Conservation (phyloP, 106 monocot genomes). For the Apostasia ramifera region DNA sequence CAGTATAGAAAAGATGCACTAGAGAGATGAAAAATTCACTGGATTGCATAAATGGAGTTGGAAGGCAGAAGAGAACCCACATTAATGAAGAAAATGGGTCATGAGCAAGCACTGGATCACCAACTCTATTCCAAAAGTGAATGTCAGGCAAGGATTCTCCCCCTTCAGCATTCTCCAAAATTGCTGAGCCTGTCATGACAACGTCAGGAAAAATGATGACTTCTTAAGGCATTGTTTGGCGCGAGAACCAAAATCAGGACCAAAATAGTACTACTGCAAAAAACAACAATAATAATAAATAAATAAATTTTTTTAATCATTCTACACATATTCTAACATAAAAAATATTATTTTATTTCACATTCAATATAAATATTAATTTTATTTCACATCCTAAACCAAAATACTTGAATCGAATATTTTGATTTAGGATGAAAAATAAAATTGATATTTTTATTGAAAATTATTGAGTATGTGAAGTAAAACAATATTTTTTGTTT, state of each 20-base stretch:
- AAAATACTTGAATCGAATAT: too few relatives aligned
- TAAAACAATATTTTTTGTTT: too few relatives aligned
- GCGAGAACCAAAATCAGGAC: too few relatives aligned
- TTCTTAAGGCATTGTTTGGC: neutral
- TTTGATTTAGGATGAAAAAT: too few relatives aligned
- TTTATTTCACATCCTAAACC: too few relatives aligned
- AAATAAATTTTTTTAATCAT: too few relatives aligned
- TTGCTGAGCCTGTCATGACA: constrained; percentile 28
- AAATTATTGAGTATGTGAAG: too few relatives aligned
- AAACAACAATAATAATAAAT: neutral
- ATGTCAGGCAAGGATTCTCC: constrained; percentile 41
- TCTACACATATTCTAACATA: too few relatives aligned
- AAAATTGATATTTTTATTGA: too few relatives aligned
- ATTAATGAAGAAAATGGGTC: constrained; percentile 84
- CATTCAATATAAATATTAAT: too few relatives aligned
- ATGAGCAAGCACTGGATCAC: constrained; percentile 78
- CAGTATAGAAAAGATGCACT: constrained; percentile 83
- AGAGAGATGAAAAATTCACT: constrained; percentile 53
- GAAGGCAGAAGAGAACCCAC: constrained; percentile 81
- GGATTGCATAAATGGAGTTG: constrained; percentile 57
- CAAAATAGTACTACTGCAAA: neutral
- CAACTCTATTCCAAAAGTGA: constrained; percentile 63
- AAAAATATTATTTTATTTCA: too few relatives aligned
- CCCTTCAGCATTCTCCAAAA: constrained; percentile 17
- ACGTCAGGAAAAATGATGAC: neutral